A percentile compares a stretch with the other conserved stretches of the same genome.
phyloP scores from a whole-genome alignment of 163 green algal genomes.

The Chlamydomonas reinhardtii region DNA sequence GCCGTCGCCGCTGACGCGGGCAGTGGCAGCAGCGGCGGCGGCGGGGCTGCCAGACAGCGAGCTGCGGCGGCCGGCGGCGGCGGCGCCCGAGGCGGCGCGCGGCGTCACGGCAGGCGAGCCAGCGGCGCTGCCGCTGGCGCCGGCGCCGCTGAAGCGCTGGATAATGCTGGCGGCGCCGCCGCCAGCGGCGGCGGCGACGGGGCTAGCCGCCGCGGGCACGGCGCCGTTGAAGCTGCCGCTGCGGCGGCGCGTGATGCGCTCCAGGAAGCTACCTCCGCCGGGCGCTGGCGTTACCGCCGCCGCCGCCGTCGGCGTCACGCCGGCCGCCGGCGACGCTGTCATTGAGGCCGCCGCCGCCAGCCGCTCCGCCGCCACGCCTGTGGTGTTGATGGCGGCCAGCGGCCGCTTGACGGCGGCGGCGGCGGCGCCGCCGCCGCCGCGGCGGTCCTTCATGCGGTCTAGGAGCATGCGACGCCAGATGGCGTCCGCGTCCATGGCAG shows the following conservation, averaged over 20 bases:
- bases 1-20: neutral
- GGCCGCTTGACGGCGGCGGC: neutral
- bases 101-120: neutral
- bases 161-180: neutral
- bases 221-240: neutral
- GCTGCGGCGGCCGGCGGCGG: neutral
- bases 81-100: neutral
- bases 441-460: neutral
- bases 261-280: neutral
- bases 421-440: neutral
- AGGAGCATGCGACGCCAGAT: slow-evolving; percentile 18
- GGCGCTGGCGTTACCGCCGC: no score
- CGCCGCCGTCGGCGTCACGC: no score
- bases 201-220: no score
- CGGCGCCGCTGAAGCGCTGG: neutral
- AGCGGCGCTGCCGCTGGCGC: neutral
- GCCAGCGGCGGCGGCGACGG: no score
- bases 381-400: neutral
- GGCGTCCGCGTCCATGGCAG: slow-evolving; percentile 4
- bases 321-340: no score
- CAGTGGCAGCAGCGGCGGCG: neutral
- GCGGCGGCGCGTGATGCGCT: neutral
- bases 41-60: neutral
- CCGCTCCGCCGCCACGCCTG: no score
- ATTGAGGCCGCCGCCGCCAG: no score